Base-by-base conservation (phyloP, 2,329 filamentous ascomycete species). In the Fusarium multiceps region DNA sequence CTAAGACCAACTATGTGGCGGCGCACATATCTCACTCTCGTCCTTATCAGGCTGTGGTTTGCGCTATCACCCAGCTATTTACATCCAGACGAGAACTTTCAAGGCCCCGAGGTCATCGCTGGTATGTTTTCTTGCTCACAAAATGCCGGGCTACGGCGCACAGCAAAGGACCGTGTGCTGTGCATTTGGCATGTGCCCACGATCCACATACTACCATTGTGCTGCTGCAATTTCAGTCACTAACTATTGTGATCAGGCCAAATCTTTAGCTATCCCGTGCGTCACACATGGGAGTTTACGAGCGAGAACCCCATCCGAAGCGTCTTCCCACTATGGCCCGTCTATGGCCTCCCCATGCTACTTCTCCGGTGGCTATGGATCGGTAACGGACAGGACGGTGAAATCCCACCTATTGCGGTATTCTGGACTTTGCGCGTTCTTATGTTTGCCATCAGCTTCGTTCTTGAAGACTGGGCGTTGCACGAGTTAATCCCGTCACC, bases 61-160 rank as follows among this genome's bases (percentile, higher is more conserved):
- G 95, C 96, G 65, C 84, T 98, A 71, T 94, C 92, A 69, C 93
- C 96, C 63, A 98, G 95, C 85, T 99, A 99, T 81, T 88, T 99
- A 48, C 96, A 99, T 80, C 96, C 96, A 7, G 96, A 99, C 83
- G 96, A 99, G 86, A 96, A 98, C 84, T 99, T 99, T 77, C 96
- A 99, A 83, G 96, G 96, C 37, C 96, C 96, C 18, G 96, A 99
- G 84, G 91, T 98, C 71, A 96, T 98, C 77, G 94, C 95, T 77
- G 95, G 95, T 98, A 88, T 73, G 90, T 63, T 60, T 16, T 25
- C 45, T 47, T 27, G 42, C 43, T 46, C 40, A 40, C 45, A 45
- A 27, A 18, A 42, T 23, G 9, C 18, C 11, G 21, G 16, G 25
- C 25, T 32, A 48, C 16, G 27, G 49, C 54, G 43, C 48, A 58